Conservation (phyloP, 2,329 filamentous ascomycete genomes). For the Pyrenochaeta sp. region DNA sequence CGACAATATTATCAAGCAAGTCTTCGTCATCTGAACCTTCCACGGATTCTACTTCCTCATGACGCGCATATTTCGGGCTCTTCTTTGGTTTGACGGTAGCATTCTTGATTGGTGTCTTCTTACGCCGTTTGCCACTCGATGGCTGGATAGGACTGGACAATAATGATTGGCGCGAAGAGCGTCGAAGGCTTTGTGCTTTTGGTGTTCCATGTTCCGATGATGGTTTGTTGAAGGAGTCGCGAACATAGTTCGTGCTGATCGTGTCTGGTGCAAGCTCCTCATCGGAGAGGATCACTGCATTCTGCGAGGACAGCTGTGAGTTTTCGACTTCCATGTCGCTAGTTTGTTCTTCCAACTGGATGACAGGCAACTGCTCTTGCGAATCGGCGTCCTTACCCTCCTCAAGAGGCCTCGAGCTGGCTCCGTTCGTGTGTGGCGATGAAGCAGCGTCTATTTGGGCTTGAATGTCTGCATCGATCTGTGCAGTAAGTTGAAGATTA, state of each 20-base stretch:
- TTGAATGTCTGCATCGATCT: conserved; percentile 45
- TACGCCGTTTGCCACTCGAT: conserved; percentile 33
- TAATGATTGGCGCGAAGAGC: conserved; percentile 35
- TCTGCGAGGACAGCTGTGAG: conserved; percentile 15
- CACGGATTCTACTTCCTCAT: conserved; percentile 3
- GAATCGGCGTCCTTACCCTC: conserved; percentile 34
- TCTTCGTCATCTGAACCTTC: conserved; percentile 35
- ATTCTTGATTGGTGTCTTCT: conserved; percentile 16
- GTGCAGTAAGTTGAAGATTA: conserved; percentile 43
- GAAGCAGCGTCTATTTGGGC: conserved; percentile 17
- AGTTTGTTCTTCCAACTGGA: conserved; percentile 9
- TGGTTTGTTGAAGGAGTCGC: conserved; percentile 45
- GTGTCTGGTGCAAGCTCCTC: conserved; percentile 17
- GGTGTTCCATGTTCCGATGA: conserved; percentile 26
- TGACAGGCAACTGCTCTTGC: conserved; percentile 10
- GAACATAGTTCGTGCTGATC: conserved; percentile 42
- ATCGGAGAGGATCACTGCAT: neutral
- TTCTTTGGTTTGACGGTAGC: conserved; percentile 26
- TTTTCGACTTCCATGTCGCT: conserved; percentile 34
- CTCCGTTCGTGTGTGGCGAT: conserved; percentile 7
- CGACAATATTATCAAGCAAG: conserved; percentile 51
- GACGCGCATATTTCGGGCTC: conserved; percentile 13
- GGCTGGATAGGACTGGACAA: conserved; percentile 26
- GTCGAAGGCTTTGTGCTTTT: conserved; percentile 25
- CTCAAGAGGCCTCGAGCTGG: conserved; percentile 25